Evolutionary conservation across 1,284 basidiomycete genomes (phyloP), one percentile per base, ranked within the genome.

Genomic region (Austroboletus novae-zelandiae): DNA sequence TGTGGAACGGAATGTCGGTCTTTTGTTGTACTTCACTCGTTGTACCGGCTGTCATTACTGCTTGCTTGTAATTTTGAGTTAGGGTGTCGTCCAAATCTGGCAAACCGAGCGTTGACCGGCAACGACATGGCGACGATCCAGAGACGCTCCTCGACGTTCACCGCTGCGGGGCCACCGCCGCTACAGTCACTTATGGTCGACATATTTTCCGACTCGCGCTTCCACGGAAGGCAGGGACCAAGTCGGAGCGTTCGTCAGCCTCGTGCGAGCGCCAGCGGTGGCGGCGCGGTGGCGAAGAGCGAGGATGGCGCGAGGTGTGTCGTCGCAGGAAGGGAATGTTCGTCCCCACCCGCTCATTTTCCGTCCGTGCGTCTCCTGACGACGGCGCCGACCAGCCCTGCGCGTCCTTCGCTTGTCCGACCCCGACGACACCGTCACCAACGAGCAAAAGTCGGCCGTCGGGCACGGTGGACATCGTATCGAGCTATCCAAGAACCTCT

Each of bases 271-370:
- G 69, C 78, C 2, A 71, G 66, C 51, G 84, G 84, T 35, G 83
- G 84, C 41, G 85, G 84, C 1, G 72, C 79, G 0, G 78, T 91
- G 40, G 77, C 85, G 23, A 82, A 77, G 59, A 83, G 76, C 56
- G 80, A 81, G 52, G 87, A 90, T 57, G 83, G 81, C 1, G 59
- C 61, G 30, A 72, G 81, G 56, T 86, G 84, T 67, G 86, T 80
- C 0, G 82, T 89, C 9, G 80, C 86, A 2, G 87, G 88, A 14
- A 81, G 79, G 65, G 87, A 89, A 72, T 84, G 87, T 89, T 56
- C 60, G 81, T 72, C 47, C 30, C 34, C 11, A 17, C 34, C 35
- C 30, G 35, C 51, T 40, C 43, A 43, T 50, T 44, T 41, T 39
- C 40, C 18, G 10, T 36, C 32, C 23, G 39, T 23, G 25, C 20